Percentiles rank a stretch among this genome's conserved stretches.
Evolutionary conservation across 2,329 filamentous ascomycete genomes (phyloP).

Genomic region (Fusarium staphyleae): DNA sequence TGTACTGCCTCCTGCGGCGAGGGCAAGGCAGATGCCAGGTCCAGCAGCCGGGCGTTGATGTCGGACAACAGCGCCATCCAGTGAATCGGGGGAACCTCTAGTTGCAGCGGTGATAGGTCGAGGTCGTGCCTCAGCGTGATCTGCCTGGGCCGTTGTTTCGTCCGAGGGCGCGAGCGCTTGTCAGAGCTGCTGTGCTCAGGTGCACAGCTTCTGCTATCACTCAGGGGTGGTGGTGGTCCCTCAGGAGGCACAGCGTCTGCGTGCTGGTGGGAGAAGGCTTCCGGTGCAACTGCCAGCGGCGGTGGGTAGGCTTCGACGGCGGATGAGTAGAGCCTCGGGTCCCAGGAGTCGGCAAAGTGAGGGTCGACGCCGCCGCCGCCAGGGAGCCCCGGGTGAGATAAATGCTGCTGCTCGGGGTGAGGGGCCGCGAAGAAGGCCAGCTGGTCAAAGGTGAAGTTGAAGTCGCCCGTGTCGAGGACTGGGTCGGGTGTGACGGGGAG

Average conservation of each 20-base stretch:
- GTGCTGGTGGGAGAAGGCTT: background rate
- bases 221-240: constrained; percentile 24
- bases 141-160: constrained; percentile 43
- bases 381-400: constrained; percentile 42
- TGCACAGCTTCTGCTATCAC: constrained; percentile 28
- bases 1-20: constrained; percentile 36
- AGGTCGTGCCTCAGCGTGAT: constrained; percentile 43
- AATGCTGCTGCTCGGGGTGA: constrained; percentile 37
- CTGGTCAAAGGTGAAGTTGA: constrained; percentile 48
- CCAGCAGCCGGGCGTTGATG: constrained; percentile 49
- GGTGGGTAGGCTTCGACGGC: constrained; percentile 17
- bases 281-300: constrained; percentile 27
- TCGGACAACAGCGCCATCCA: constrained; percentile 52
- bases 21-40: constrained; percentile 47
- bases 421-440: constrained; percentile 41
- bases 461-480: constrained; percentile 44
- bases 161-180: constrained; percentile 36
- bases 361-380: constrained; percentile 8
- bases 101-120: constrained; percentile 28
- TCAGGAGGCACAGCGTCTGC: constrained; percentile 24
- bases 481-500: constrained; percentile 42
- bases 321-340: constrained; percentile 23
- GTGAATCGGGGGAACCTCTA: constrained; percentile 39
- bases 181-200: constrained; percentile 37
- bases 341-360: constrained; percentile 39